Evolutionary conservation across 768 basidiomycete genomes (phyloP).

Genomic region (Naganishia friedmannii): DNA sequence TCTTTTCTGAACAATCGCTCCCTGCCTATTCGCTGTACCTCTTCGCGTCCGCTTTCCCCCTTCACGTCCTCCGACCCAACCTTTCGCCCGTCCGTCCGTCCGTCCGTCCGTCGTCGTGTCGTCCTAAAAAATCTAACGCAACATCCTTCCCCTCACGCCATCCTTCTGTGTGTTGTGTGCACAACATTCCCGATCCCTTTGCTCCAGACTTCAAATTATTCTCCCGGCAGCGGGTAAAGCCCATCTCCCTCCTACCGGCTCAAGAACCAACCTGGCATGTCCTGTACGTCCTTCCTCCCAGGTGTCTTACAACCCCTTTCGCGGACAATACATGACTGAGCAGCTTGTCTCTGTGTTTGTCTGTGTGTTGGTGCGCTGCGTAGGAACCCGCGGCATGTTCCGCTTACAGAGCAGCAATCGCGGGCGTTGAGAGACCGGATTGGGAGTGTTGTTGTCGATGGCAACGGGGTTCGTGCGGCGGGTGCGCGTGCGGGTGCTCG

Average conservation of each 20-base stretch:
- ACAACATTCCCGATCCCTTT: no score
- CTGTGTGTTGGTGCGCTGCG: not conserved
- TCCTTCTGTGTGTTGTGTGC: no score
- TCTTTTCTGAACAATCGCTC: no score
- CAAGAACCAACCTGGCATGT: slow-evolving; percentile 7
- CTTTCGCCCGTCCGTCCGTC: no score
- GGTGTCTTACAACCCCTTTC: not conserved
- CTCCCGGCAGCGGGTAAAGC: slow-evolving; percentile 3
- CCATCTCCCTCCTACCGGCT: slow-evolving; percentile 25
- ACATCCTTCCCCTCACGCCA: no score
- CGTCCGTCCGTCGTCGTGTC: no score
- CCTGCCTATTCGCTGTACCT: not conserved
- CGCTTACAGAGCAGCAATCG: not conserved
- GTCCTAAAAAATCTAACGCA: no score
- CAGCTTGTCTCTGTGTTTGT: not conserved
- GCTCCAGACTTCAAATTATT: slow-evolving; percentile 30
- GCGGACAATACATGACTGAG: not conserved
- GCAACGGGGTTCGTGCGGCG: not conserved
- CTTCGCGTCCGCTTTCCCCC: not conserved
- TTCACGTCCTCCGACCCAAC: no score
- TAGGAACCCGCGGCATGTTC: slow-evolving; percentile 30
- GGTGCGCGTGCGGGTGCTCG: not conserved
- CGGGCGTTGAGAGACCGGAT: not conserved
- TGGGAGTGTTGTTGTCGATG: slow-evolving; percentile 15
- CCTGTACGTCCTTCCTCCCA: slow-evolving; percentile 13